Evolutionary conservation across 2,329 filamentous ascomycete genomes (phyloP).

Genomic region (Cladosporium sp.): DNA sequence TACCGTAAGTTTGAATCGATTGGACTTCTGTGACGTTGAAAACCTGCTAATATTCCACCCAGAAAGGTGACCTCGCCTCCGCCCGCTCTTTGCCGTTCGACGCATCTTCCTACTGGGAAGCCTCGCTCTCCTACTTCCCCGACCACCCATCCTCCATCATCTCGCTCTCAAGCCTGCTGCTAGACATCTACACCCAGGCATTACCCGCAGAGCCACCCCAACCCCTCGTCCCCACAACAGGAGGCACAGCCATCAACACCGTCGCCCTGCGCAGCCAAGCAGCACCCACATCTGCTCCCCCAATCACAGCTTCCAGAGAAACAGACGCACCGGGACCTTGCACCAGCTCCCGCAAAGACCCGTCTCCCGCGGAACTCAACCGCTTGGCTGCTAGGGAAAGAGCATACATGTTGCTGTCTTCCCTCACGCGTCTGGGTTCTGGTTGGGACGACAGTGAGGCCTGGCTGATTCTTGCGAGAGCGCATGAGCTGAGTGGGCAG

Average conservation of each 20-base stretch:
- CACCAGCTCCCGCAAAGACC: slow-evolving; percentile 18
- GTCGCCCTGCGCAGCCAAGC: not conserved
- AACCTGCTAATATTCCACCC: slow-evolving; percentile 17
- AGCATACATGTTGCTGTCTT: slow-evolving; percentile 76
- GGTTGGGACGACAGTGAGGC: slow-evolving; percentile 93
- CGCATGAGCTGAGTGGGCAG: slow-evolving; percentile 83
- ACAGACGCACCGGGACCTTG: not conserved
- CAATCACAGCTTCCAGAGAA: not conserved
- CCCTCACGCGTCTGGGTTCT: slow-evolving; percentile 75
- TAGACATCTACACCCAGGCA: slow-evolving; percentile 73
- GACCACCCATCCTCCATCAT: slow-evolving; percentile 78
- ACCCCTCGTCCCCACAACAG: slow-evolving; percentile 26
- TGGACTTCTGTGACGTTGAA: not conserved
- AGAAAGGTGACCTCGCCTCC: slow-evolving; percentile 65
- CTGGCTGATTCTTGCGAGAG: slow-evolving; percentile 82
- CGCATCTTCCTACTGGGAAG: slow-evolving; percentile 75
- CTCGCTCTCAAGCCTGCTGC: slow-evolving; percentile 74
- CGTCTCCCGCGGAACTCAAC: slow-evolving; percentile 66
- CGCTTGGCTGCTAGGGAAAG: slow-evolving; percentile 85
- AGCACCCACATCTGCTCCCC: slow-evolving; percentile 1
- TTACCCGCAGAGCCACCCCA: slow-evolving; percentile 54
- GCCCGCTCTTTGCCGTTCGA: slow-evolving; percentile 59
- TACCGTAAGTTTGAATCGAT: slow-evolving; percentile 56
- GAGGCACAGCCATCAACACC: not conserved
- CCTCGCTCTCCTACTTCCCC: slow-evolving; percentile 70